Evolutionary conservation across 1,284 basidiomycete genomes (phyloP).

Genomic region (Pseudozyma pruni): DNA sequence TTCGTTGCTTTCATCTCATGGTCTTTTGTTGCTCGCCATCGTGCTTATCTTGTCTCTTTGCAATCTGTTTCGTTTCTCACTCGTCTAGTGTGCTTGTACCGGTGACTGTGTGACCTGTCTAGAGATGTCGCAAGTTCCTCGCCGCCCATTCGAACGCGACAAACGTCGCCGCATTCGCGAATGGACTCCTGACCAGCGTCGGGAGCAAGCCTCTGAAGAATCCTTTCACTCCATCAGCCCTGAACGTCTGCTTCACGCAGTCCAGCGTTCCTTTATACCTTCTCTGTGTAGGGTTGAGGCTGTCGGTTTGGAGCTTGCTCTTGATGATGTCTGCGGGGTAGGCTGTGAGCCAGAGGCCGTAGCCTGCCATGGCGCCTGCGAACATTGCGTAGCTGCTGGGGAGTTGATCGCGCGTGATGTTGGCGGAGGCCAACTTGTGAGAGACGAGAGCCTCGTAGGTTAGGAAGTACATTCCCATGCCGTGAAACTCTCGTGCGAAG

Average conservation of each 20-base stretch:
- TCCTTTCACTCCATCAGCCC: constrained; percentile 81
- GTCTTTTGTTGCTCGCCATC: too few relatives aligned
- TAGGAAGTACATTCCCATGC: constrained; percentile 74
- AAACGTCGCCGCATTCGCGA: constrained; percentile 66
- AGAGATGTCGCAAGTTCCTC: constrained; percentile 32
- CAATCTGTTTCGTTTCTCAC: too few relatives aligned
- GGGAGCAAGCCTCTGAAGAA: constrained; percentile 90
- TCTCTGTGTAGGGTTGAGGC: constrained; percentile 68
- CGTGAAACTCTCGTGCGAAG: constrained; percentile 79
- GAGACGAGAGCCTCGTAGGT: constrained; percentile 93
- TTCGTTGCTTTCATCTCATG: too few relatives aligned
- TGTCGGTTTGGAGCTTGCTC: constrained; percentile 91
- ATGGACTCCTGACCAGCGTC: constrained; percentile 79
- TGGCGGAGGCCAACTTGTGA: constrained; percentile 73
- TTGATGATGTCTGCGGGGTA: constrained; percentile 96
- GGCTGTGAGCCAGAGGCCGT: constrained; percentile 71
- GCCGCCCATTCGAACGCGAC: constrained; percentile 61
- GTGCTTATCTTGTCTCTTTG: too few relatives aligned
- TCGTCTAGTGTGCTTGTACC: too few relatives aligned
- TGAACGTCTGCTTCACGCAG: constrained; percentile 83
- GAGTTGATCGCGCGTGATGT: constrained; percentile 45
- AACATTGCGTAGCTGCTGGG: constrained; percentile 57
- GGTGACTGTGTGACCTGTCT: too few relatives aligned
- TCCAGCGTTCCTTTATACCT: constrained; percentile 84
- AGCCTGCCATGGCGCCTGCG: constrained; percentile 59